Evolutionary conservation across 2,329 filamentous ascomycete genomes (phyloP).

Genomic region (Fusarium sp.): DNA sequence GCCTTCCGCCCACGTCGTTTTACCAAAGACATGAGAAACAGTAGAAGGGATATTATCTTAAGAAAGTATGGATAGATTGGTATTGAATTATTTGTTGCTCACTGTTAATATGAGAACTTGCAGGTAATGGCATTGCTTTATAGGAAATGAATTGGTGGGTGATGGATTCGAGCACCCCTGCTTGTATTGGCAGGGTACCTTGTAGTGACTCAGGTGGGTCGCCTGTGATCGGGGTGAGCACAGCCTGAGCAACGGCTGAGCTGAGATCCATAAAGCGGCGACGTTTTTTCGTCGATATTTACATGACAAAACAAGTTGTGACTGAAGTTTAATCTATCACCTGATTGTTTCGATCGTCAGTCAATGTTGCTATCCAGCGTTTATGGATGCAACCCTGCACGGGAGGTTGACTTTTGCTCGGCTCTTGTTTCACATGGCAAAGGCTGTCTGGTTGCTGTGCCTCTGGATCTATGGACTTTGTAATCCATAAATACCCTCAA

Average conservation of each 20-base stretch:
- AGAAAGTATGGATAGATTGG: neutral
- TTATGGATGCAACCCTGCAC: too few species aligned
- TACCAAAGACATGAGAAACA: neutral
- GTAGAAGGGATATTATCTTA: neutral
- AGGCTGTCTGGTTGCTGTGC: accelerated
- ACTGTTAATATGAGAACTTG: neutral
- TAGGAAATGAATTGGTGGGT: neutral
- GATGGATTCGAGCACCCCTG: neutral
- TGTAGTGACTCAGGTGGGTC: neutral
- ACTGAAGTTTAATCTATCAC: neutral
- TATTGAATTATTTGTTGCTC: neutral
- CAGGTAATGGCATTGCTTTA: neutral
- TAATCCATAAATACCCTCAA: neutral
- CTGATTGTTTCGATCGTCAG: neutral
- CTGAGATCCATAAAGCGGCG: too few species aligned
- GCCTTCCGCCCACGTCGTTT: neutral
- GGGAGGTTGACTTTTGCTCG: neutral
- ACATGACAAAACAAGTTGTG: neutral
- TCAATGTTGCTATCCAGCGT: too few species aligned
- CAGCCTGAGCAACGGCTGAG: neutral
- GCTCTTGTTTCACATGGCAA: neutral
- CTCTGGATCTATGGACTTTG: accelerated
- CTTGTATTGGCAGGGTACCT: neutral
- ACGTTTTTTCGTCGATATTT: too few species aligned
- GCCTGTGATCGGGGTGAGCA: neutral